Evolutionary conservation across 352 stramenopile species (phyloP).

Genomic region (Sclerospora graminicola): DNA sequence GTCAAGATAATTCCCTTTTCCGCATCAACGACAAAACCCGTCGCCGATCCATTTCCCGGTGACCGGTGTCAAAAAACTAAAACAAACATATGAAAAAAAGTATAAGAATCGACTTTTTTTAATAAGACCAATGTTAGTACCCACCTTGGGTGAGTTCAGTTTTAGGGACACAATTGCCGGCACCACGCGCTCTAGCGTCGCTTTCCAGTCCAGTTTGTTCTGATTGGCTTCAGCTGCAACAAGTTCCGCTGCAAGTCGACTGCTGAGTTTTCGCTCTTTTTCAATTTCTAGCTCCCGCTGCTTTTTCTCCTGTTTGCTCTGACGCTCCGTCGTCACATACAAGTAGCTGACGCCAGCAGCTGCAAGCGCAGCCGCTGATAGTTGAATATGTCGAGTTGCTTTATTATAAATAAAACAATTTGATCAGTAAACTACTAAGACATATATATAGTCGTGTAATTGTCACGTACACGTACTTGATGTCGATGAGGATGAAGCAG

Average conservation of each 20-base stretch:
- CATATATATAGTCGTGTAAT: too few species aligned
- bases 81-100: slow-evolving; percentile 12
- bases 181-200: slow-evolving; percentile 75
- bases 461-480: slow-evolving; percentile 17
- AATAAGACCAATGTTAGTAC: too few species aligned
- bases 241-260: slow-evolving; percentile 50
- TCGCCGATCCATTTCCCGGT: slow-evolving; percentile 82
- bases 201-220: slow-evolving; percentile 70
- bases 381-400: slow-evolving; percentile 21
- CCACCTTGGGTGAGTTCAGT: slow-evolving; percentile 79
- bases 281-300: slow-evolving; percentile 55
- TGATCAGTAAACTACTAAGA: neutral
- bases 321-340: slow-evolving; percentile 29
- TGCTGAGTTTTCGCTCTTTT: slow-evolving; percentile 51
- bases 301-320: slow-evolving; percentile 40
- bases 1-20: slow-evolving; percentile 89
- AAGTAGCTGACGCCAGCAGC: slow-evolving; percentile 38
- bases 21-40: slow-evolving; percentile 88
- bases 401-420: slow-evolving; percentile 6
- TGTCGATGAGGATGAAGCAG: slow-evolving; percentile 7
- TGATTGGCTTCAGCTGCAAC: slow-evolving; percentile 57
- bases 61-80: slow-evolving; percentile 85
- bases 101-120: too few species aligned
- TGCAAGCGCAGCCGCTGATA: slow-evolving; percentile 19
- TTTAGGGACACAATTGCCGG: slow-evolving; percentile 84